Conservation (phyloP, 352 stramenopile genomes). For the Globisporangium parvum region DNA sequence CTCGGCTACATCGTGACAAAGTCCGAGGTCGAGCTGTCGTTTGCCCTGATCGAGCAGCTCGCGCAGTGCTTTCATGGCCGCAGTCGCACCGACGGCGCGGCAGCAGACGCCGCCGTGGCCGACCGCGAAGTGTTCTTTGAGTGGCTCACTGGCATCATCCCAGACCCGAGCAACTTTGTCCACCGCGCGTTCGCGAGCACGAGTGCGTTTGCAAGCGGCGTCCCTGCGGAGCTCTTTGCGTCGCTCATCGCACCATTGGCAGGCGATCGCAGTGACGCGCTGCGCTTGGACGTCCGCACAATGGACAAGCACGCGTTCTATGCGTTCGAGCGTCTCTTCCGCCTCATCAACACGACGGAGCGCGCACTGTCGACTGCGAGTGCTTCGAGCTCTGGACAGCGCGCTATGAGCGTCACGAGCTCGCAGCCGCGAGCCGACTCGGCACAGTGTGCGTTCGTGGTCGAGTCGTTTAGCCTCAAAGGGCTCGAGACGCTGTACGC, state of each 20-base stretch:
- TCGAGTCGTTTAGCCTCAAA: slow-evolving; percentile 56
- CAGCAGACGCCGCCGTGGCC: slow-evolving; percentile 20
- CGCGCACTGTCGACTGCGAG: slow-evolving; percentile 31
- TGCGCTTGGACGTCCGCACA: slow-evolving; percentile 39
- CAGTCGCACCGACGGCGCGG: neutral
- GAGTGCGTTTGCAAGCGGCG: slow-evolving; percentile 44
- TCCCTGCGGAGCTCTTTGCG: slow-evolving; percentile 45
- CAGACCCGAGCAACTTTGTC: slow-evolving; percentile 65
- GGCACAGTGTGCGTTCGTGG: slow-evolving; percentile 30
- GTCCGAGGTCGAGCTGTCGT: slow-evolving; percentile 63
- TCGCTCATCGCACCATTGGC: slow-evolving; percentile 29
- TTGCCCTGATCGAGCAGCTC: slow-evolving; percentile 47
- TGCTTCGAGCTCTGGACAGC: slow-evolving; percentile 15
- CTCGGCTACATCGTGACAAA: slow-evolving; percentile 72
- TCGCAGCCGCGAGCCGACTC: slow-evolving; percentile 1
- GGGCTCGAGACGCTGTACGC: slow-evolving; percentile 57
- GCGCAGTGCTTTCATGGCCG: slow-evolving; percentile 46
- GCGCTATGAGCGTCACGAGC: neutral
- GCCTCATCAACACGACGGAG: slow-evolving; percentile 50
- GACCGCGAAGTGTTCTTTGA: slow-evolving; percentile 62
- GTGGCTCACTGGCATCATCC: slow-evolving; percentile 63
- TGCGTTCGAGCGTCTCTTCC: slow-evolving; percentile 54
- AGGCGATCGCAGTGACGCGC: slow-evolving; percentile 1
- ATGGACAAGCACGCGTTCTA: slow-evolving; percentile 55
- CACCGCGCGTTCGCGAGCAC: slow-evolving; percentile 49